Percentiles rank a stretch among this genome's conserved stretches.
Evolutionary conservation across 192 early-diverging fungal species (phyloP).

Genomic region (Podila epigama): DNA sequence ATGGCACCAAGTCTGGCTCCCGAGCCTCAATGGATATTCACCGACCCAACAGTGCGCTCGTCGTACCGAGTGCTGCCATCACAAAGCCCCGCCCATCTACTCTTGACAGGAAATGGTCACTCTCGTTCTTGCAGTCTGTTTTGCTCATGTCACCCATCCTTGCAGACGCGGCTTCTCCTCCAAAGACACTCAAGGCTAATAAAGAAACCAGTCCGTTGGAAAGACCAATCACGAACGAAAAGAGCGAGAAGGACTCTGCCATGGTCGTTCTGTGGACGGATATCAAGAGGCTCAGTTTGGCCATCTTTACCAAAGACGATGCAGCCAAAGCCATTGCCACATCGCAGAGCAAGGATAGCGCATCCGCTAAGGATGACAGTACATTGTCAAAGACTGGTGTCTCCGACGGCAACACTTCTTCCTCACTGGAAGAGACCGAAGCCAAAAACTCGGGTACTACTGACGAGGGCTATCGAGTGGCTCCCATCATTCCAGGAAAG

Average conservation of each 20-base stretch:
- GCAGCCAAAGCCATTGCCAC: too few species aligned
- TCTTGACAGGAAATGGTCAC: constrained; percentile 8
- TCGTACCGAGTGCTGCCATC: neutral
- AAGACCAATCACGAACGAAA: neutral
- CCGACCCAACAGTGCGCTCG: neutral
- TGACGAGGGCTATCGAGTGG: neutral
- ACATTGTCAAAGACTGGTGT: too few species aligned
- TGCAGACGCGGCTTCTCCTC: neutral
- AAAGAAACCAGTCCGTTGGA: neutral
- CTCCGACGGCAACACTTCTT: too few species aligned
- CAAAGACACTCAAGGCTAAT: neutral
- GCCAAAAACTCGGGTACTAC: neutral
- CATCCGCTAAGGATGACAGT: too few species aligned
- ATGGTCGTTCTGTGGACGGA: neutral
- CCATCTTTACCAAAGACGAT: neutral
- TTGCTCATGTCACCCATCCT: constrained; percentile 7
- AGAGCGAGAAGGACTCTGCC: neutral
- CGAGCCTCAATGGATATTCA: neutral
- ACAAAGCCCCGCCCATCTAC: constrained; percentile 1
- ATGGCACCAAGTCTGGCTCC: neutral
- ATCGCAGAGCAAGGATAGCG: too few species aligned
- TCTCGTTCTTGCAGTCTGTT: constrained; percentile 6
- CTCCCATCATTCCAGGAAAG: neutral
- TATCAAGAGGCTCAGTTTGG: neutral
- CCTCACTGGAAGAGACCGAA: too few species aligned